Evolutionary conservation across 169 alveolate genomes (phyloP).

Genomic region (Plasmodium relictum): DNA sequence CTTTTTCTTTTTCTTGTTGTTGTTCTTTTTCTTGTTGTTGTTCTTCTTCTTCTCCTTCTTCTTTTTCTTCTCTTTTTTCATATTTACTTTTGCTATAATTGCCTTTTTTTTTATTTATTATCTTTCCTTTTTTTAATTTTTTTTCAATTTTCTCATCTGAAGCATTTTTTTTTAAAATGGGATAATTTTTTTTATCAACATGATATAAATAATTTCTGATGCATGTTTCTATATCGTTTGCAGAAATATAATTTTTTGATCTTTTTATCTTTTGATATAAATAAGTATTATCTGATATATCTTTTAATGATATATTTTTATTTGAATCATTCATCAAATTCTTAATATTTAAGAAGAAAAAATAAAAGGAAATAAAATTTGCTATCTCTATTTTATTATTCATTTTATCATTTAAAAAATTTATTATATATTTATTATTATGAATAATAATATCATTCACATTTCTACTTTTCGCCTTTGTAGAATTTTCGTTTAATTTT

Average conservation of each 20-base stretch:
- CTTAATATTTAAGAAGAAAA: slow-evolving; percentile 27
- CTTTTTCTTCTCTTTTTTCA: not conserved
- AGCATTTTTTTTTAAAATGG: slow-evolving; percentile 5
- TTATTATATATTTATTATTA: slow-evolving; percentile 39
- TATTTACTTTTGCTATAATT: not conserved
- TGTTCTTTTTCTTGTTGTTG: not conserved
- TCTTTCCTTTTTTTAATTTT: too few relatives aligned
- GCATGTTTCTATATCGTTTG: slow-evolving; percentile 22
- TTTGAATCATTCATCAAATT: not conserved
- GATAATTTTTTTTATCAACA: slow-evolving; percentile 31
- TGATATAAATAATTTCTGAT: slow-evolving; percentile 59
- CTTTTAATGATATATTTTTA: not conserved
- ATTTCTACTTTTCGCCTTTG: not conserved
- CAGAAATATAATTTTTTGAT: slow-evolving; percentile 38
- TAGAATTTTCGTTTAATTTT: not conserved
- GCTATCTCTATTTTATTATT: slow-evolving; percentile 58
- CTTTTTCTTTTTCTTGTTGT: not conserved
- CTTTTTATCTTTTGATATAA: slow-evolving; percentile 21
- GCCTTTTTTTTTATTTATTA: not conserved
- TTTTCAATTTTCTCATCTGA: too few relatives aligned
- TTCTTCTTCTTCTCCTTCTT: not conserved
- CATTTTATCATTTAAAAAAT: slow-evolving; percentile 19
- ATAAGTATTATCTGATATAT: slow-evolving; percentile 2
- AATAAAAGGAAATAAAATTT: slow-evolving; percentile 68
- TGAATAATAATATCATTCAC: slow-evolving; percentile 14